These are phyloP conservation scores for Penicillium sclerotiorum DNA, from an alignment of 2,329 filamentous ascomycete genomes.

Conservation along the genomic window DNA sequence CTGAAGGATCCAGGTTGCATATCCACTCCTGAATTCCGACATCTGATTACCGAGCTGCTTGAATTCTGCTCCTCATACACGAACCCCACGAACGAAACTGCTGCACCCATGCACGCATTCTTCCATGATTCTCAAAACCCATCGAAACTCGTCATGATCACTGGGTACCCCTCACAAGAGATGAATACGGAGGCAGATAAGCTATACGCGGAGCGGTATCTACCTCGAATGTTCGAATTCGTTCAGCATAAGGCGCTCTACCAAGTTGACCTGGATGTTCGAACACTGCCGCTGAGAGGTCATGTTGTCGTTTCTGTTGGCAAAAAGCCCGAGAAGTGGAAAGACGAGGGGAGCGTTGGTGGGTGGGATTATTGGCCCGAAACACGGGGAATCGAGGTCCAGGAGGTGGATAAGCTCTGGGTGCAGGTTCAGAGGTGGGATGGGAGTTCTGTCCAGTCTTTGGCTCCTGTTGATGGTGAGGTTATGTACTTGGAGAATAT, in stretches of 20 bases:
- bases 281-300: slow-evolving; percentile 1
- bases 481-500: background rate
- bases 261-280: slow-evolving; percentile 11
- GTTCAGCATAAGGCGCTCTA: slow-evolving; percentile 12
- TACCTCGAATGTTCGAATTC: slow-evolving; percentile 7
- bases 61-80: slow-evolving; percentile 9
- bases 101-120: slow-evolving; percentile 13
- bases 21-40: slow-evolving; percentile 2
- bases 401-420: slow-evolving; percentile 4
- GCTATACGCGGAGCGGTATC: slow-evolving; percentile 9
- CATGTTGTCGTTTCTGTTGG: slow-evolving; percentile 6
- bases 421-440: slow-evolving; percentile 7
- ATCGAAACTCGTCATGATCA: slow-evolving; percentile 15
- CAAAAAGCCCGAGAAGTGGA: slow-evolving; percentile 6
- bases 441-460: background rate
- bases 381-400: slow-evolving; percentile 4
- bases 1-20: slow-evolving; percentile 6
- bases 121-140: slow-evolving; percentile 15
- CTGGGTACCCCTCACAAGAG: slow-evolving; percentile 17
- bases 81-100: slow-evolving; percentile 1
- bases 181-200: slow-evolving; percentile 13
- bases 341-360: slow-evolving; percentile 1
- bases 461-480: background rate
- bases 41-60: slow-evolving; percentile 11
- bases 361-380: slow-evolving; percentile 12